Base-by-base conservation (phyloP, 225 moss, liverwort and hornwort species). In the Pseudisothecium myosuroides region DNA sequence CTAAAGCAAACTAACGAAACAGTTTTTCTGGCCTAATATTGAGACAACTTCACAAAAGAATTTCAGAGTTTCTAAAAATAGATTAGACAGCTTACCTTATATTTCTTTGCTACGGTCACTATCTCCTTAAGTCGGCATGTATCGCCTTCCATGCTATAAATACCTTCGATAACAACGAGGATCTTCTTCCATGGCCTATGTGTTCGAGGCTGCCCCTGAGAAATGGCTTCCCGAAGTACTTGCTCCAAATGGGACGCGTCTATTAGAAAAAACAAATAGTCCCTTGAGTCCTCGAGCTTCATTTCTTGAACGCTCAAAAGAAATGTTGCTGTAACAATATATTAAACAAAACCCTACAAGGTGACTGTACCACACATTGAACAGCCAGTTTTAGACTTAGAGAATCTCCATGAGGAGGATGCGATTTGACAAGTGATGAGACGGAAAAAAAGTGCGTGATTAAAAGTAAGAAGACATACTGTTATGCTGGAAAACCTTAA, bases 101-200 rank as follows among this genome's bases (percentile, higher is more conserved):
- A 96, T 87, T 97, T 96, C 89, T 97, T 97, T n/a, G 96, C 94
- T 62, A 96, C 92, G 63, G 94, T 84, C 84, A 96, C 95, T 50
- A 98, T 97, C 83, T 98, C 98, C 92, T 91, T 92, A 20, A 98
- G 92, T 85, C 96, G 94, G 85, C 97, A 97, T 60, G 96, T 91
- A 91, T 98, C 98, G 76, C 98, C 98, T 91, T 98, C 98, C 98
- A 98, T 98, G 71, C 98, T 98, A 72, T 98, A 98, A 32, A 98
- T 97, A 79, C 98, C 98, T 91, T 98, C 98, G 56, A 97, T 96
- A 77, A 98, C 89, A 81, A 98, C 96, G 63, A 98, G 91, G 41
- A 98, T 98, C 84, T 97, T 98, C 91, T 98, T 98, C 98, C 98
- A 98, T 26, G 98, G 97, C 91, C 98, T 94, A 80, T 97, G 97